A percentile compares a stretch with the other conserved stretches of the same genome.
Evolutionary conservation across 2,329 filamentous ascomycete species (phyloP).

Genomic region (Epichloe festucae): DNA sequence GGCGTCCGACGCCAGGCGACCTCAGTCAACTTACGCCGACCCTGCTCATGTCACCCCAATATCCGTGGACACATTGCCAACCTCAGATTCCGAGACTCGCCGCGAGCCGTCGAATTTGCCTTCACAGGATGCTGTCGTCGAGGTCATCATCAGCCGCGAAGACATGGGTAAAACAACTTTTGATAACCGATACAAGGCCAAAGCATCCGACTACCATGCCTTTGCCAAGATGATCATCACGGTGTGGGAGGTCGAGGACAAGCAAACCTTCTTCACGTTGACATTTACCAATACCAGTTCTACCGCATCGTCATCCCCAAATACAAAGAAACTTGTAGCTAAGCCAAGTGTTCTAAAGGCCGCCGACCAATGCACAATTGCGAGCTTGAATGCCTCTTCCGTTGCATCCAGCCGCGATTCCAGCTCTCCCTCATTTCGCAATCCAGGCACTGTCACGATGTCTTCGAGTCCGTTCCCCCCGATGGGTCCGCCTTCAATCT

Average conservation of each 20-base stretch:
- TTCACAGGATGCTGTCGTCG: slow-evolving; percentile 49
- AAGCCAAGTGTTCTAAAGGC: slow-evolving; percentile 29
- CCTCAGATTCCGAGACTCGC: slow-evolving; percentile 20
- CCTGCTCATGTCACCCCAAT: slow-evolving; percentile 27
- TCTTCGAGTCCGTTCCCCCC: slow-evolving; percentile 51
- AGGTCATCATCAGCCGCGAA: slow-evolving; percentile 50
- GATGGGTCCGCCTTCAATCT: slow-evolving; percentile 48
- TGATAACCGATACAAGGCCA: slow-evolving; percentile 21
- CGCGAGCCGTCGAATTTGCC: slow-evolving; percentile 13
- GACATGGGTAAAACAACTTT: slow-evolving; percentile 26
- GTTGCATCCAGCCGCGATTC: slow-evolving; percentile 34
- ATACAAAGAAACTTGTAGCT: slow-evolving; percentile 25
- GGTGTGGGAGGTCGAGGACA: slow-evolving; percentile 56
- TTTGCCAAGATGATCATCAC: slow-evolving; percentile 67
- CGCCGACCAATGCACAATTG: slow-evolving; percentile 31
- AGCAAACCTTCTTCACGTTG: slow-evolving; percentile 57
- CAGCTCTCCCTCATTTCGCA: slow-evolving; percentile 31
- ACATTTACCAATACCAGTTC: slow-evolving; percentile 55
- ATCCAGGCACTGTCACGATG: slow-evolving; percentile 40
- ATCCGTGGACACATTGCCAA: slow-evolving; percentile 7
- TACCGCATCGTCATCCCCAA: slow-evolving; percentile 18
- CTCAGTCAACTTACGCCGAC: slow-evolving; percentile 11
- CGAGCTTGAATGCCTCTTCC: slow-evolving; percentile 32
- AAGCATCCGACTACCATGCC: slow-evolving; percentile 28
- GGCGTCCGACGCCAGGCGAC: slow-evolving; percentile 11